A percentile compares a stretch with the other conserved stretches of the same genome.
Conservation (phyloP, 805 yeast genomes). For the Monosporozyma unispora region DNA sequence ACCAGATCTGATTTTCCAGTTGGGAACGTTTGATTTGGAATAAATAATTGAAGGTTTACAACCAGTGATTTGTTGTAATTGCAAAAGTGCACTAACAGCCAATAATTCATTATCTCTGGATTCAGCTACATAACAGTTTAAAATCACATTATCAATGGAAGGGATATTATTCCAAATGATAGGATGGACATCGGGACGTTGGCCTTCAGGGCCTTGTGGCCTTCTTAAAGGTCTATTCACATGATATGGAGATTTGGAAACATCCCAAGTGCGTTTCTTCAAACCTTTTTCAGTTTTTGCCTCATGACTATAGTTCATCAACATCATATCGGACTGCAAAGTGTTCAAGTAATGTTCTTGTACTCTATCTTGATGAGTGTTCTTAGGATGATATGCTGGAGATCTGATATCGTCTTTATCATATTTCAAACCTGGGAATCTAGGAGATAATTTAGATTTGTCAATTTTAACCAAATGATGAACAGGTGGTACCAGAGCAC, state of each 20-base stretch:
- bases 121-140: slow-evolving; percentile 69
- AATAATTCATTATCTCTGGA: slow-evolving; percentile 63
- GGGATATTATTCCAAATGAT: slow-evolving; percentile 68
- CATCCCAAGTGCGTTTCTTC: slow-evolving; percentile 78
- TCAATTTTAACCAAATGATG: slow-evolving; percentile 78
- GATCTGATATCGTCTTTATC: slow-evolving; percentile 71
- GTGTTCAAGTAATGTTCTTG: slow-evolving; percentile 68
- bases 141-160: slow-evolving; percentile 49
- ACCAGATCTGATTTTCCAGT: slow-evolving; percentile 82
- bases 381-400: slow-evolving; percentile 65
- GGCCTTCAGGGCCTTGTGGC: slow-evolving; percentile 67
- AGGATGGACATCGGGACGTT: slow-evolving; percentile 65
- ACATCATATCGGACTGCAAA: slow-evolving; percentile 64
- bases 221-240: slow-evolving; percentile 68
- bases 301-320: slow-evolving; percentile 67
- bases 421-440: slow-evolving; percentile 56
- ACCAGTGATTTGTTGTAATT: slow-evolving; percentile 91
- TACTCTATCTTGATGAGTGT: slow-evolving; percentile 73
- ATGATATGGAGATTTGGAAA: slow-evolving; percentile 71
- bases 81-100: slow-evolving; percentile 67
- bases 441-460: slow-evolving; percentile 61
- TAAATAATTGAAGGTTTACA: slow-evolving; percentile 64
- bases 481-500: slow-evolving; percentile 78
- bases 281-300: slow-evolving; percentile 48
- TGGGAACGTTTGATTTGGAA: slow-evolving; percentile 71